phyloP scores from a whole-genome alignment of 2,329 filamentous ascomycete genomes.

The Teratosphaeria nubilosa region DNA sequence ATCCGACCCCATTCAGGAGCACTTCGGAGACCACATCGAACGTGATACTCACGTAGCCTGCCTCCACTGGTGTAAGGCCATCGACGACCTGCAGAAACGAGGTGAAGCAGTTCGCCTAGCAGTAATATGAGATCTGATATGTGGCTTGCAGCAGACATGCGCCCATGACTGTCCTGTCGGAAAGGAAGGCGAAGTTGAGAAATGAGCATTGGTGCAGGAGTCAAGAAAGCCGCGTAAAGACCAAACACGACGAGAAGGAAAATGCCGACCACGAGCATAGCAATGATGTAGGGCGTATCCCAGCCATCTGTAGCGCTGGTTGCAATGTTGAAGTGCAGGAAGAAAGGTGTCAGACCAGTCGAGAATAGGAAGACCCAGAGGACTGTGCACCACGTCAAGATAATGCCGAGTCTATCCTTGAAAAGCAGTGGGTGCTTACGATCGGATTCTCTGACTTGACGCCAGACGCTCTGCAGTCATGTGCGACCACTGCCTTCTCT shows the following conservation, averaged over 20 bases:
- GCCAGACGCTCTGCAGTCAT: conserved; percentile 15
- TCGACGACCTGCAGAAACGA: conserved; percentile 40
- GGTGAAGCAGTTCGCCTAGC: conserved; percentile 31
- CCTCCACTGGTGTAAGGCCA: conserved; percentile 28
- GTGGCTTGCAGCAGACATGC: conserved; percentile 30
- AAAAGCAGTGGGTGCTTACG: conserved; percentile 6
- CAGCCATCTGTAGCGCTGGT: conserved; percentile 24
- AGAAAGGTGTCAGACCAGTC: conserved; percentile 48
- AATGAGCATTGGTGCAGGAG: conserved; percentile 47
- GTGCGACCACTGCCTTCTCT: conserved; percentile 13
- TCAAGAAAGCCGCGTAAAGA: conserved; percentile 48
- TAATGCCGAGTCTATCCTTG: too few relatives aligned
- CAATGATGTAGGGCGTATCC: conserved; percentile 30
- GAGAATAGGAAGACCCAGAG: conserved; percentile 19
- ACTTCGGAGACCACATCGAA: conserved; percentile 32
- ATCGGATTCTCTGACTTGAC: conserved; percentile 21
- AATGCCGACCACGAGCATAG: conserved; percentile 26
- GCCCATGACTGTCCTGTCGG: conserved; percentile 40
- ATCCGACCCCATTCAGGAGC: conserved; percentile 36
- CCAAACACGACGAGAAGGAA: conserved; percentile 34
- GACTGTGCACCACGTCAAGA: conserved; percentile 6
- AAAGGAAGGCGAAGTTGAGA: conserved; percentile 45
- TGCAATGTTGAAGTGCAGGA: conserved; percentile 57
- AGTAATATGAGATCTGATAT: conserved; percentile 40
- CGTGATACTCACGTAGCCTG: conserved; percentile 24